Base-by-base conservation (phyloP, 2,329 filamentous ascomycete species). In the Macrophomina phaseolina region DNA sequence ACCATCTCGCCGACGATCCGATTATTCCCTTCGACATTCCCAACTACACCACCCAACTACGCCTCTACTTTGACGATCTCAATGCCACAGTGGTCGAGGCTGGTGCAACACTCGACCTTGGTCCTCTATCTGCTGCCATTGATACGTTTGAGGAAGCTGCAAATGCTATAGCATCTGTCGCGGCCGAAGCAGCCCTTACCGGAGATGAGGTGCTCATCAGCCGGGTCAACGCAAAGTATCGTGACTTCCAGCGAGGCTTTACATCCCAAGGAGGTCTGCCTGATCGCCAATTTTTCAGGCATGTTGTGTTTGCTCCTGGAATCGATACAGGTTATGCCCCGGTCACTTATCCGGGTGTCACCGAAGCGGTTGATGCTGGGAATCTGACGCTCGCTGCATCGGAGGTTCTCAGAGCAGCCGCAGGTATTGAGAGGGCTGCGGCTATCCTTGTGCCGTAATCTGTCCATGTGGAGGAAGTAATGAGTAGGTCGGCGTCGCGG, bases 291-390 rank as follows among this genome's bases (percentile, higher is more conserved):
- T 83, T 81, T 68, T 84, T 79, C 70, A 80, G 80, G 68, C 77
- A 84, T 69, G 74, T 81, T 8, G 77, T 83, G 23, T 83, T 82
- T 67, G 81, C 82, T 7, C 82, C 82, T 5, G 82, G 82, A 0
- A 66, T 82, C 16, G 77, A 79, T 66, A 79, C 30, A 51, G 61
- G 77, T 8, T 79, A 79, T 70, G 77, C 75, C 11, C 74, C 77
- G 0, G 77, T 78, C 2, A 79, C 77, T 6, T 78, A 74, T 56
- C 77, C 77, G 0, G 77, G 74, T 45, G 74, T 79, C 42, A 79
- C 77, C 5, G 77, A 79, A 68, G 75, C 73, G 18, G 75, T 79
- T 6, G 77, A 5, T 62, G 71, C 71, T 46, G 64, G 70, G 5
- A 73, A 78, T 67, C 70, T 71, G 7, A 66, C 60, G 30, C 53